Conservation (phyloP, 2,329 filamentous ascomycete species). For the Botrytis tulipae region DNA sequence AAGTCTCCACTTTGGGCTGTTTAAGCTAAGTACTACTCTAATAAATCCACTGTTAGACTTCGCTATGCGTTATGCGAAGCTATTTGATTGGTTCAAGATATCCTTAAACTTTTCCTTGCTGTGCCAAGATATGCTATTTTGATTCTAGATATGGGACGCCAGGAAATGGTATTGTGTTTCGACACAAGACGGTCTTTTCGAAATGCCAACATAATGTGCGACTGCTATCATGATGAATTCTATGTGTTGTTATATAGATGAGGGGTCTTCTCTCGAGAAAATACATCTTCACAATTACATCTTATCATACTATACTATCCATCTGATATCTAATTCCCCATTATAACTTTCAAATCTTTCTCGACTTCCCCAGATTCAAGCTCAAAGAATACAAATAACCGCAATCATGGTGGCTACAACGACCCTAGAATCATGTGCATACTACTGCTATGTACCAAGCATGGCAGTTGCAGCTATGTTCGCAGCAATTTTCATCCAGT, state of each 20-base stretch:
- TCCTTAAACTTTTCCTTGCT: background rate
- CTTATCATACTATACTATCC: background rate
- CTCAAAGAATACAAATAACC: background rate
- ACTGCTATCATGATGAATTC: background rate
- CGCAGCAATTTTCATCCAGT: background rate
- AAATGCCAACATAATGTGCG: conserved; percentile 7
- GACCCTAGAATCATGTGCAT: conserved; percentile 14
- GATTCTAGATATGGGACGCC: background rate
- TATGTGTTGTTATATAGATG: background rate
- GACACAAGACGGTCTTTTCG: conserved; percentile 1
- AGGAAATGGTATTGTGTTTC: background rate
- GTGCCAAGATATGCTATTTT: conserved; percentile 2
- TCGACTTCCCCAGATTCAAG: background rate
- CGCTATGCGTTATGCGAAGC: background rate
- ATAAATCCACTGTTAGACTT: background rate
- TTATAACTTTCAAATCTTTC: background rate
- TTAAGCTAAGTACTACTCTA: background rate
- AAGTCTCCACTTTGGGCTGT: background rate
- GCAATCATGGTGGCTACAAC: conserved; percentile 16
- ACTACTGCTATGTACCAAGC: conserved; percentile 10
- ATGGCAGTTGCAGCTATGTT: background rate
- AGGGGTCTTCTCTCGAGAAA: background rate
- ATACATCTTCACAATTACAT: background rate
- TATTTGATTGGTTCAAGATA: background rate
- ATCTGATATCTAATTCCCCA: background rate